Conservation (phyloP, 495 filamentous ascomycete species). For the Letharia lupina region DNA sequence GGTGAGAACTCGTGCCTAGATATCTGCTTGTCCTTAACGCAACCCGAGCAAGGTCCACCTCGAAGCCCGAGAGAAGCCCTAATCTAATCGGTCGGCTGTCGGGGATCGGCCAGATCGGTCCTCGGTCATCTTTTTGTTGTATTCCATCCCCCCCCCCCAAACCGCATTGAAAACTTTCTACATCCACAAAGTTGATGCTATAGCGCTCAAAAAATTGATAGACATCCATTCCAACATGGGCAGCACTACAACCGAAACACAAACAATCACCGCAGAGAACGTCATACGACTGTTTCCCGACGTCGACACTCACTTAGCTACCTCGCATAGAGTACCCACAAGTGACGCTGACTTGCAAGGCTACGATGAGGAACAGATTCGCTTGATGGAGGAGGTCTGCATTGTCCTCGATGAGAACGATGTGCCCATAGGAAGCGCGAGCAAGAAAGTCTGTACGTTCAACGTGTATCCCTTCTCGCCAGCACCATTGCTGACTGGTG, state of each 20-base stretch:
- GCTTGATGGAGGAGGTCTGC: conserved; percentile 98
- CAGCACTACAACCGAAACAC: conserved; percentile 41
- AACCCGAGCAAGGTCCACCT: too few species aligned
- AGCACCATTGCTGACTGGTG: background rate
- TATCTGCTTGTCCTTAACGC: too few species aligned
- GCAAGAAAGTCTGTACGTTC: conserved; percentile 90
- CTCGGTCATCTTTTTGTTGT: background rate
- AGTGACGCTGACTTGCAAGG: conserved; percentile 50
- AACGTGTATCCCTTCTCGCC: background rate
- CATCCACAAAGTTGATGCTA: background rate
- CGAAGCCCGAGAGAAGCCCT: background rate
- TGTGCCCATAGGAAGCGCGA: conserved; percentile 87
- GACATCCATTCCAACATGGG: conserved; percentile 33
- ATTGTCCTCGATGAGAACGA: conserved; percentile 93
- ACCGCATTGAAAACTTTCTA: background rate
- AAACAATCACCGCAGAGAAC: conserved; percentile 71
- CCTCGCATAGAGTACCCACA: conserved; percentile 40
- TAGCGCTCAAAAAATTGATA: background rate
- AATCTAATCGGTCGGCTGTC: background rate
- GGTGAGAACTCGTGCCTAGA: too few species aligned
- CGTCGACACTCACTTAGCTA: conserved; percentile 76
- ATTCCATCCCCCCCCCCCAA: too few species aligned
- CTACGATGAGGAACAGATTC: conserved; percentile 95
- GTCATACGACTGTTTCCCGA: conserved; percentile 89
- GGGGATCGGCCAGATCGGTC: background rate